Evolutionary conservation across 2,329 filamentous ascomycete species (phyloP), one percentile per base, ranked within the genome.

Genomic region (Grosmannia huntii): DNA sequence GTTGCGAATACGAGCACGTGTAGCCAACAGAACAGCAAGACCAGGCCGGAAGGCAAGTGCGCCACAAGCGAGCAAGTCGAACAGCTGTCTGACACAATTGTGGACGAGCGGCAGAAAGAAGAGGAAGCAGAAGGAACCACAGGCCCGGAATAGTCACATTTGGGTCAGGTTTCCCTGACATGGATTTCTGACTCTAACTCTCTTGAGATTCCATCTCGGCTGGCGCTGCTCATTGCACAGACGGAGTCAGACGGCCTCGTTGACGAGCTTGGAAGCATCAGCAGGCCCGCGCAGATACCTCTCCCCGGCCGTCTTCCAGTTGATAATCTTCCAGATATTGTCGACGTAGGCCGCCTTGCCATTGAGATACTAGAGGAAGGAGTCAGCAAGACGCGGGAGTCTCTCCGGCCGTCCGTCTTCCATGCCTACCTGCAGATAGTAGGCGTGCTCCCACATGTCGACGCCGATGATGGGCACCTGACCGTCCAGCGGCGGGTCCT

Each of bases 391-490:
- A 41, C 14, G 16, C 27, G 27, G 27, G 38, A 41, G 12, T 5
- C 38, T 19, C 38, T 16, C 16, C 38, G 12, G 12, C 16, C 38
- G 5, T 16, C 11, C 5, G 3, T 41, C 16, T 16, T 14, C 12
- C 16, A 3, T 23, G 28, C 51, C 12, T 23, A 85, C 83, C 77
- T 89, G 89, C n/a, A 95, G 73, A 68, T 95, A 95, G 69, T 95
- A 95, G 0, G 90, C 90, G 74, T 95, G 90, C 74, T 95, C 90
- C 90, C 89, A 95, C 82, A 95, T 92, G 69, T 95, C 90, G 2
- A 95, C 77, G 0, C 89, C 89, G 49, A 90, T 77, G 23, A 95
- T 73, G 10, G 86, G 85, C n/a, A 82, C 78, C 63, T 84, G 80
- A 5, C 80, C 78, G 19, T 75, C 65, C 14, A 85, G 79, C 5